Base-by-base conservation (phyloP, 139 green algal species). In the Micractinium sp. region DNA sequence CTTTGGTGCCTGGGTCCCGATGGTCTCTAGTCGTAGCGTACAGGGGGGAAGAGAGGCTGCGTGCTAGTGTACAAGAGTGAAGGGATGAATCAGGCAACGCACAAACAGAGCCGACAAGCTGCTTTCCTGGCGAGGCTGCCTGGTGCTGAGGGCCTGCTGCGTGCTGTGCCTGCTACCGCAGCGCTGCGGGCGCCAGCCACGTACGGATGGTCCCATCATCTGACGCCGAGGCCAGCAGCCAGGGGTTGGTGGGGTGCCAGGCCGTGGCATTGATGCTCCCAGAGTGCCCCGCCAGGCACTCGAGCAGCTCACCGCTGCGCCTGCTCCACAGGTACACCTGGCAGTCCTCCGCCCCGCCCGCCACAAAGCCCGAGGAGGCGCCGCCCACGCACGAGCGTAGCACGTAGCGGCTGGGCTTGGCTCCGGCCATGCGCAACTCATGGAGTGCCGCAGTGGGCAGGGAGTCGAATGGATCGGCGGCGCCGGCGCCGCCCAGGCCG, bases 261-360 rank as follows among this genome's bases (percentile, higher is more conserved):
- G 97, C 97, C 78, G 99, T 96, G 12, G 93, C 90, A 85, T 98
- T 98, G 61, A 98, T 94, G 3, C 95, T 96, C 9, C 92, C 94
- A 18, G 88, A 90, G 91, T 98, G 96, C 12, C 96, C 96, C 67
- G 94, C 81, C 82, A 98, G 92, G 71, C 86, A 73, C n/a, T 76
- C 95, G 38, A 99, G 89, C 88, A 96, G 87, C 56, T 97, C 93
- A 4, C 94, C 95, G 3, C 67, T 96, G 84, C 94, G 93, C 0
- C 95, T 90, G 88, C 98, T 95, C 97, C 97, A 99, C 33, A 93
- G 80, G 66, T 88, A 74, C 31, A 99, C 91, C 90, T 96, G 87
- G 78, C 93, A 94, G 77, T 97, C 96, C 92, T 99, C 96, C 56
- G 91, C 93, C 85, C 96, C 96, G 75, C 91, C 92, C 53, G 96